phyloP scores from a whole-genome alignment of 2,329 filamentous ascomycete species.

The Keithomyces neogunnii region DNA sequence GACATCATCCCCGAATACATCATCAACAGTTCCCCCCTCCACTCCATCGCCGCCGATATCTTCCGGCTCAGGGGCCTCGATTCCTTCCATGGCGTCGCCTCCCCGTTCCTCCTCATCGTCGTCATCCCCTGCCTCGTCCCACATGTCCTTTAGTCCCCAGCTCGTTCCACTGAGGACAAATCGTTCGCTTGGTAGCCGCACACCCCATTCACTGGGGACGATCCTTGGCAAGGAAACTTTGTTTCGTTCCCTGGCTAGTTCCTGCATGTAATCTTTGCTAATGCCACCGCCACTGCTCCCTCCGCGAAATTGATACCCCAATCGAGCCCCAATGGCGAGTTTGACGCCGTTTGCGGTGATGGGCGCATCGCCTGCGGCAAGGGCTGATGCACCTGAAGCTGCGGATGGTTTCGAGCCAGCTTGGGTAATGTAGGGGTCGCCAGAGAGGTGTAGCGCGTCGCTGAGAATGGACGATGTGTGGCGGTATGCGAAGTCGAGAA shows the following conservation, averaged over 20 bases:
- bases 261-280: conserved; percentile 68
- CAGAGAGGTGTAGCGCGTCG: conserved; percentile 60
- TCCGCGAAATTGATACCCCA: conserved; percentile 60
- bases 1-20: conserved; percentile 45
- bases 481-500: conserved; percentile 81
- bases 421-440: conserved; percentile 57
- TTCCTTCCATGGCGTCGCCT: conserved; percentile 41
- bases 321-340: conserved; percentile 61
- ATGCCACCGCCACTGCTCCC: conserved; percentile 44
- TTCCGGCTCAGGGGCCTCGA: conserved; percentile 32
- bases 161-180: conserved; percentile 59
- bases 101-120: conserved; percentile 31
- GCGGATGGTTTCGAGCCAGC: conserved; percentile 45
- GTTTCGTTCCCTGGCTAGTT: conserved; percentile 65
- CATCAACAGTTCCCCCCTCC: conserved; percentile 43
- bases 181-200: conserved; percentile 57
- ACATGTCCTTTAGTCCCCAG: conserved; percentile 55
- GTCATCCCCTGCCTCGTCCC: conserved; percentile 39
- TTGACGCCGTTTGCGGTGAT: conserved; percentile 60
- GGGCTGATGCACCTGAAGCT: conserved; percentile 38
- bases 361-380: conserved; percentile 41
- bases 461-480: conserved; percentile 65
- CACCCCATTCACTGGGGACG: conserved; percentile 57
- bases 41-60: conserved; percentile 38
- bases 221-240: conserved; percentile 56